Percentiles rank a stretch among this genome's conserved stretches.
These are phyloP conservation scores for Taiwanofungus camphoratus DNA, from an alignment of 1,284 basidiomycete genomes.

Conservation along the genomic window DNA sequence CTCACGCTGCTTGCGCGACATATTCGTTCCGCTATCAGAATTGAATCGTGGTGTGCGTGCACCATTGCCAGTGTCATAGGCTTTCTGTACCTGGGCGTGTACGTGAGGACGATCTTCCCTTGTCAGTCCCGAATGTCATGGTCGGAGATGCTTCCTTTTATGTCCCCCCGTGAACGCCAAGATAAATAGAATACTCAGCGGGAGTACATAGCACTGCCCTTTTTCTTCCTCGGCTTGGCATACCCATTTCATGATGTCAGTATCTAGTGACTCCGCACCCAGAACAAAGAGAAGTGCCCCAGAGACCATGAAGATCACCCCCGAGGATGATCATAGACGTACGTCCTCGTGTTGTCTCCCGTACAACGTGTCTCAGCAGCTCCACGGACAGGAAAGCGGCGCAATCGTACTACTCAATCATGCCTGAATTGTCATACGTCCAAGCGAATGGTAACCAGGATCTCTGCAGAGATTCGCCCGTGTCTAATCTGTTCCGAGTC, in stretches of 20 bases:
- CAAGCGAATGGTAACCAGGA: constrained; percentile 66
- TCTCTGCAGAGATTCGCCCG: neutral
- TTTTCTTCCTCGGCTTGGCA: constrained; percentile 1
- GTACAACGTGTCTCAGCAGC: constrained; percentile 1
- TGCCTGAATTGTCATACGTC: constrained; percentile 71
- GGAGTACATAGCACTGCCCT: neutral
- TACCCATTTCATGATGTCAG: constrained; percentile 22
- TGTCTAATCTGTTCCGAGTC: constrained; percentile 2
- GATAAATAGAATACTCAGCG: constrained; percentile 7
- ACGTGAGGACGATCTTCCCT: neutral
- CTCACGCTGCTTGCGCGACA: no score
- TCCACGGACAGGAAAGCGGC: constrained; percentile 31
- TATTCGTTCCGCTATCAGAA: no score
- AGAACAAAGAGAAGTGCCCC: constrained; percentile 25
- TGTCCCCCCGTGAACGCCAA: constrained; percentile 5
- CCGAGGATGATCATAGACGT: constrained; percentile 31
- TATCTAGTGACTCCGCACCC: constrained; percentile 19
- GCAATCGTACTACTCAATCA: constrained; percentile 62
- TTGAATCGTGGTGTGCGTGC: no score
- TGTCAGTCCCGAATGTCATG: neutral
- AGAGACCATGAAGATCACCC: constrained; percentile 21
- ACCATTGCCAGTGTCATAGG: no score
- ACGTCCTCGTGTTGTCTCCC: constrained; percentile 9
- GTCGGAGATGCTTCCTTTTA: constrained; percentile 2
- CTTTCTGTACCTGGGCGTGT: constrained; percentile 3